A percentile compares a stretch with the other conserved stretches of the same genome.
Conservation (phyloP, 345 rosid species). For the Passiflora organensis region DNA sequence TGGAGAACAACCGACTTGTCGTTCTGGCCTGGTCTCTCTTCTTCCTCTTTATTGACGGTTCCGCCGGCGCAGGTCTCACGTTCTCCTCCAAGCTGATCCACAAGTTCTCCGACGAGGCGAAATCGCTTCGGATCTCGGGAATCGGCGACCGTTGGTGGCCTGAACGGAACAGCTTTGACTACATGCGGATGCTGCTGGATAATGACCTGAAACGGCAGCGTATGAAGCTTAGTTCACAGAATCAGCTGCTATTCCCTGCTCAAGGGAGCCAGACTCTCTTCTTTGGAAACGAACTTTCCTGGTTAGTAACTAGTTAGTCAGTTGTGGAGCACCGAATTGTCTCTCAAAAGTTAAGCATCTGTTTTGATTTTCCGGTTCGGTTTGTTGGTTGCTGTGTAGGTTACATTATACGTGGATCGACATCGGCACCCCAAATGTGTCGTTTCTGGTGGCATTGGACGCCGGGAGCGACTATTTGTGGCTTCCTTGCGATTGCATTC, state of each 20-base stretch:
- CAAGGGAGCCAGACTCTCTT: slow-evolving; percentile 71
- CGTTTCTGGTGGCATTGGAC: slow-evolving; percentile 86
- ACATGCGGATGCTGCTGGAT: slow-evolving; percentile 43
- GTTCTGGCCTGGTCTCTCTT: neutral
- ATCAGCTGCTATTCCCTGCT: slow-evolving; percentile 57
- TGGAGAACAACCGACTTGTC: neutral
- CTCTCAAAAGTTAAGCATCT: too few species aligned
- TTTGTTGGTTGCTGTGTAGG: slow-evolving; percentile 28
- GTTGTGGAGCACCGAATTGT: too few species aligned
- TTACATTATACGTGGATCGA: slow-evolving; percentile 80
- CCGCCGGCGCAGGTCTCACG: slow-evolving; percentile 5
- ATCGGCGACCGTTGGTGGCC: slow-evolving; percentile 37
- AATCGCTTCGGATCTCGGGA: slow-evolving; percentile 29
- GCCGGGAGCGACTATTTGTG: slow-evolving; percentile 79
- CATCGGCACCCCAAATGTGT: slow-evolving; percentile 66
- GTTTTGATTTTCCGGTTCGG: neutral
- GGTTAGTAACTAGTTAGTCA: slow-evolving; percentile 29
- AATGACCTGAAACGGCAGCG: slow-evolving; percentile 61
- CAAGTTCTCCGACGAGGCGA: slow-evolving; percentile 72
- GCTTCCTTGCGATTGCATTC: slow-evolving; percentile 83
- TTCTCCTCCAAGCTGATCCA: slow-evolving; percentile 64
- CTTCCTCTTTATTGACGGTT: neutral
- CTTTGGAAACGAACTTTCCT: slow-evolving; percentile 67
- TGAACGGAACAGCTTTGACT: slow-evolving; percentile 52
- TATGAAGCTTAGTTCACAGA: slow-evolving; percentile 62